A percentile compares a stretch with the other conserved stretches of the same genome.
These are phyloP conservation scores for Lichenothelia convexa DNA, from an alignment of 495 filamentous ascomycete species.

Conservation along the genomic window DNA sequence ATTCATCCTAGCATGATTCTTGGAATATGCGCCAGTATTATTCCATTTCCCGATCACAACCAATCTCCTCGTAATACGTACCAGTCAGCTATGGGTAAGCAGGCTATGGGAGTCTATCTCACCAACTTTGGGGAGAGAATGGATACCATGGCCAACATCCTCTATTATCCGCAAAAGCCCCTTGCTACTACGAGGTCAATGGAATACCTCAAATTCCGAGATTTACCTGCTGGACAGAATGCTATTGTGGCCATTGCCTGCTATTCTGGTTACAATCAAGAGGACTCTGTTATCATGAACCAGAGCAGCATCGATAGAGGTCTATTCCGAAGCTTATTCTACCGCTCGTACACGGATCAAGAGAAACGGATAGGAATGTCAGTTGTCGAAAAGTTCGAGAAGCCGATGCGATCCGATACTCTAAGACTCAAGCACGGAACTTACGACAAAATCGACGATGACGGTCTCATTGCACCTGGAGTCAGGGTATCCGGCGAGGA, in stretches of 20 bases:
- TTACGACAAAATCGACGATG: conserved; percentile 42
- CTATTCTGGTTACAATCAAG: conserved; percentile 97
- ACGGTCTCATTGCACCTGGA: conserved; percentile 74
- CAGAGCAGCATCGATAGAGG: conserved; percentile 87
- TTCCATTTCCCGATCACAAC: conserved; percentile 98
- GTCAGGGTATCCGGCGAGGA: conserved; percentile 53
- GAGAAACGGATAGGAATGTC: conserved; percentile 94
- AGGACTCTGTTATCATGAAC: conserved; percentile 93
- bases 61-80: conserved; percentile 98
- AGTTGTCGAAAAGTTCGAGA: conserved; percentile 47
- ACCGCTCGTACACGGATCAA: conserved; percentile 86
- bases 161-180: conserved; percentile 94
- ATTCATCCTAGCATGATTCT: conserved; percentile 97
- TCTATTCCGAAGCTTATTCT: conserved; percentile 91
- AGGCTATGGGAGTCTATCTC: conserved; percentile 95
- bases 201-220: conserved; percentile 92
- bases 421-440: conserved; percentile 65
- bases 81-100: conserved; percentile 99
- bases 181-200: conserved; percentile 96
- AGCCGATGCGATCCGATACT: conserved; percentile 42
- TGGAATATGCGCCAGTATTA: conserved; percentile 90
- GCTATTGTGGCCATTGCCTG: conserved; percentile 98
- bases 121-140: conserved; percentile 94
- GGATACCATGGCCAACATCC: conserved; percentile 84
- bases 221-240: conserved; percentile 89